Evolutionary conservation across 2,329 filamentous ascomycete species (phyloP), one percentile per base, ranked within the genome.

Genomic region (Phialocephala sp.): DNA sequence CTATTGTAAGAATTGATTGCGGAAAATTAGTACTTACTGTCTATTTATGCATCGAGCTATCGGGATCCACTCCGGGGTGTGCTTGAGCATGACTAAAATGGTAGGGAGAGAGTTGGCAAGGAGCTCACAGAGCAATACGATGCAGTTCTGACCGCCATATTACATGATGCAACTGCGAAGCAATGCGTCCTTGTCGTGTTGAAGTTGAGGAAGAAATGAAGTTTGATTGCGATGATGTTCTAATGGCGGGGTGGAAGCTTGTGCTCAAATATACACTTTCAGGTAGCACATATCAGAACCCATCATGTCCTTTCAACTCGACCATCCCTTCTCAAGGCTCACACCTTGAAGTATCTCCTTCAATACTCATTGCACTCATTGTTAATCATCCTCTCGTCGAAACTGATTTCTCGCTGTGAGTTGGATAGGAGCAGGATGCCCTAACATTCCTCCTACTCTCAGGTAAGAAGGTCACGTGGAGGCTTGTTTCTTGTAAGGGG

Each of bases 371-470:
- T 32, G 15, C 41, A 43, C 5, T 18, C 41, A 43, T 18, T 43
- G 27, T 22, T 15, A 8, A 22, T 52, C 22, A 36, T 52, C 43
- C 59, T 27, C 37, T 60, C n/a, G 24, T 36, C 15, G 22, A 22
- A 22, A 22, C 24, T 12, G 55, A 15, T 60, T 11, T 43, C 59
- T 43, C 58, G 37, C 54, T 50, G 27, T 41, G 39, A 11, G 52
- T 15, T 43, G 22, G n/a, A 60, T 57, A 63, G 60, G 60, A 63
- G 52, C 27, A 15, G 37, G 35, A 52, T 58, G 52, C 39, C 12
- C 52, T 52, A 52, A 63, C 39, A 2, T 60, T 18, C 18, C 27
- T 5, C 55, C 18, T 32, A 57, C 32, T 37, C 18, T 22, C 8
- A n/a, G 12, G n/a, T 12, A 5, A 6, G 12, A 22, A 22, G 18